Conservation (phyloP, 306 rosid species). For the Malus fusca region DNA sequence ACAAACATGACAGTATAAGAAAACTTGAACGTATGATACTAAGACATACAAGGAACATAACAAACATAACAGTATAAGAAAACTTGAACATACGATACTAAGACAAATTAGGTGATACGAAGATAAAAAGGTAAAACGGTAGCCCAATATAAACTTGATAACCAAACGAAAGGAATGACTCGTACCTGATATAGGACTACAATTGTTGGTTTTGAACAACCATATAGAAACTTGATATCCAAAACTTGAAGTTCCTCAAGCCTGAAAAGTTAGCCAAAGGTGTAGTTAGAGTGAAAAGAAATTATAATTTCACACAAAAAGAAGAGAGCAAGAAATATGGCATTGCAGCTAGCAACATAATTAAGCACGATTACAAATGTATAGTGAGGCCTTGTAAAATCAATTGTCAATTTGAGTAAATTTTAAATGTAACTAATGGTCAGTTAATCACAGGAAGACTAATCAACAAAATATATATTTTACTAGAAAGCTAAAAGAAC, state of each 20-base stretch:
- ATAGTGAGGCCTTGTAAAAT: background rate
- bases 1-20: background rate
- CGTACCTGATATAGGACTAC: slow-evolving; percentile 96
- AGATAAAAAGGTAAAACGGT: background rate
- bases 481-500: slow-evolving; percentile 2
- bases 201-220: slow-evolving; percentile 92
- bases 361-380: no score
- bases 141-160: slow-evolving; percentile 8
- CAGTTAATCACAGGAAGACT: background rate
- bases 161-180: background rate
- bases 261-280: slow-evolving; percentile 46
- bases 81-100: background rate
- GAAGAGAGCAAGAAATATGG: background rate
- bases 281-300: background rate
- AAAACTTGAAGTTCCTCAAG: slow-evolving; percentile 98
- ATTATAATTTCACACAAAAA: background rate
- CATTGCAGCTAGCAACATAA: background rate
- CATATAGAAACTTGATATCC: slow-evolving; percentile 92
- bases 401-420: background rate
- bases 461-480: background rate
- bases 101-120: background rate
- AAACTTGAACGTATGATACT: background rate
- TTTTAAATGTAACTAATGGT: background rate
- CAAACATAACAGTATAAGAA: background rate
- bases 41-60: background rate